A percentile compares a stretch with the other conserved stretches of the same genome.
Evolutionary conservation across 2,329 filamentous ascomycete genomes (phyloP).

Genomic region (Penicillium sp.): DNA sequence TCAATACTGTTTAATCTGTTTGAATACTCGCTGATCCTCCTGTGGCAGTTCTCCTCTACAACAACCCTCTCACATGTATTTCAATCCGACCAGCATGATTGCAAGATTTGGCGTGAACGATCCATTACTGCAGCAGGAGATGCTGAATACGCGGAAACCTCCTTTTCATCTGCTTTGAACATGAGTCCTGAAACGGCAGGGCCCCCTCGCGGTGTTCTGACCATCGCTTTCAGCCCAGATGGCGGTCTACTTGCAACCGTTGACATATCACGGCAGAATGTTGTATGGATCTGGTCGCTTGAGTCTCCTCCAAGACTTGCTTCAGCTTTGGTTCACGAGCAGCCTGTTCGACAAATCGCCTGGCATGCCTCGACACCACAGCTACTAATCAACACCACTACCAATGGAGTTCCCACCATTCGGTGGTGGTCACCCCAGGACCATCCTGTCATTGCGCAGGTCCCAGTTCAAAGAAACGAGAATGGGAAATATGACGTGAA

Average conservation of each 20-base stretch:
- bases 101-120: constrained; percentile 39
- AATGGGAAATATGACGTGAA: constrained; percentile 37
- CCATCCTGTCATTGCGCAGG: constrained; percentile 31
- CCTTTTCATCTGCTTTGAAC: constrained; percentile 38
- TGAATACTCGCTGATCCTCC: constrained; percentile 2
- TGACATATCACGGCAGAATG: constrained; percentile 43
- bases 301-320: constrained; percentile 28
- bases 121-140: constrained; percentile 29
- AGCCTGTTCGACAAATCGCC: constrained; percentile 39
- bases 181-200: constrained; percentile 32
- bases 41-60: constrained; percentile 33
- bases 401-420: constrained; percentile 33
- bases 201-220: constrained; percentile 37
- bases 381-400: constrained; percentile 41
- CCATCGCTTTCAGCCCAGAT: constrained; percentile 42
- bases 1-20: neutral
- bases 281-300: constrained; percentile 49
- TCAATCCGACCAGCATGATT: constrained; percentile 30
- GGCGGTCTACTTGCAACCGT: constrained; percentile 41
- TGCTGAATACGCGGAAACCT: constrained; percentile 40
- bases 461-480: constrained; percentile 36
- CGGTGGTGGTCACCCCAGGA: constrained; percentile 36
- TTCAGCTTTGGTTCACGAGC: constrained; percentile 46
- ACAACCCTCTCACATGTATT: constrained; percentile 38
- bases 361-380: constrained; percentile 43